These are phyloP conservation scores for Setaria italica DNA, from an alignment of 202 grass and related monocot genomes.

Conservation along the genomic window DNA sequence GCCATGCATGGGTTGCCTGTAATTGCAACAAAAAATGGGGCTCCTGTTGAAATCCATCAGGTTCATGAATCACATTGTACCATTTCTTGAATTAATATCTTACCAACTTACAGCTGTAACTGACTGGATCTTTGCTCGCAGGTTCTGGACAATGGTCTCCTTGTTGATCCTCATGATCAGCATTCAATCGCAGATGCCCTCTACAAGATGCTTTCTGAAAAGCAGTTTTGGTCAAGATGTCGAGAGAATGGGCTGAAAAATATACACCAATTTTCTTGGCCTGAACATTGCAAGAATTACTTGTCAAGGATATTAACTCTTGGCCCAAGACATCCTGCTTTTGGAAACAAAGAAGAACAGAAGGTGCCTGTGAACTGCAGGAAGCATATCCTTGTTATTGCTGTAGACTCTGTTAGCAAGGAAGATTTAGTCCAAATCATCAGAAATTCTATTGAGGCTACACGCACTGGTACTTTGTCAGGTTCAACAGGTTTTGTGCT, in stretches of 20 bases:
- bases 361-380: constrained; percentile 66
- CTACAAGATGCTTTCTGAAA: constrained; percentile 97
- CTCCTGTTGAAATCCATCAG: constrained; percentile 96
- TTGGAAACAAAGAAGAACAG: constrained; percentile 62
- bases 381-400: constrained; percentile 83
- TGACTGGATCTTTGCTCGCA: constrained; percentile 36
- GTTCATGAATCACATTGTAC: constrained; percentile 50
- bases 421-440: constrained; percentile 73
- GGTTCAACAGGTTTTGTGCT: constrained; percentile 77
- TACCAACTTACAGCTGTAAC: constrained; percentile 38
- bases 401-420: constrained; percentile 82
- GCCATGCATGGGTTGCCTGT: constrained; percentile 92
- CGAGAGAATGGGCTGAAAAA: constrained; percentile 95
- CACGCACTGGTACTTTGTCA: constrained; percentile 52
- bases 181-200: constrained; percentile 95
- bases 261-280: constrained; percentile 97
- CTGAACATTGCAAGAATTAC: constrained; percentile 99
- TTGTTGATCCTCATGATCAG: constrained; percentile 97
- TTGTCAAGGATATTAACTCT: constrained; percentile 87
- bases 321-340: constrained; percentile 78
- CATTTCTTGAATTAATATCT: constrained; percentile 31
- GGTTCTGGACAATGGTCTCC: constrained; percentile 96
- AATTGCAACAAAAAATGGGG: constrained; percentile 98
- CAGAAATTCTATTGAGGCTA: constrained; percentile 76
- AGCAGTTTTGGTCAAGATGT: constrained; percentile 94